Evolutionary conservation across 371 early-diverging fungal genomes (phyloP), one percentile per base, ranked within the genome.

Genomic region (Fennellomyces sp.): DNA sequence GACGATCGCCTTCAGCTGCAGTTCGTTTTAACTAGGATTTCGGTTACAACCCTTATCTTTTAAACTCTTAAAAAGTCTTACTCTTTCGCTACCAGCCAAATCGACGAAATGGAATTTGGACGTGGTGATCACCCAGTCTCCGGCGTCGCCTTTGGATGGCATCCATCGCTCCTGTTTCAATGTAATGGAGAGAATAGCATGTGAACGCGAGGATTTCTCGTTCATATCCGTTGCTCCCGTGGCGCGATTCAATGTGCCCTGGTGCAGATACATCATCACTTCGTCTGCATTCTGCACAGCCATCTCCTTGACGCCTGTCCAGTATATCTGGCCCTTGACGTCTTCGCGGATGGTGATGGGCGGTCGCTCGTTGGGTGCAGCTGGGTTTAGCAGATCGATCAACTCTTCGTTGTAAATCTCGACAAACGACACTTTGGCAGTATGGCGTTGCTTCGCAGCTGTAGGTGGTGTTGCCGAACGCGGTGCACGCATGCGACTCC

Each of bases 71-170:
- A n/a, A n/a, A n/a, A n/a, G n/a, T n/a, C 66, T 58, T 79, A 85
- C 83, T 52, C 99, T 87, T 76, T 99, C 99, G 36, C 95, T 94
- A 23, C 99, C 99, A 29, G 99, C 99, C 66, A 99, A 78, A 85
- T 99, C 99, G 38, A 99, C 99, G 86, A 99, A 99, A 70, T 97
- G 94, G 65, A 97, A 95, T 75, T 98, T 99, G 33, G 94, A 92
- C 8, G 82, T 81, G 23, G 91, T 73, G n/a, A 78, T 68, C 11
- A 87, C 57, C 74, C 83, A 81, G 38, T 85, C 82, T 4, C 80
- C 74, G 4, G 75, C 81, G 7, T 73, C 79, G 31, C 31, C 45
- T 45, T 45, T 31, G 15, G 27, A n/a, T 27, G 69, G 70, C 51
- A 55, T 65, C 61, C 73, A 76, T 65, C 85, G 85, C 58, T 88